Evolutionary conservation across 1,139 yeast species (phyloP).

Genomic region (Neolecta irregularis): DNA sequence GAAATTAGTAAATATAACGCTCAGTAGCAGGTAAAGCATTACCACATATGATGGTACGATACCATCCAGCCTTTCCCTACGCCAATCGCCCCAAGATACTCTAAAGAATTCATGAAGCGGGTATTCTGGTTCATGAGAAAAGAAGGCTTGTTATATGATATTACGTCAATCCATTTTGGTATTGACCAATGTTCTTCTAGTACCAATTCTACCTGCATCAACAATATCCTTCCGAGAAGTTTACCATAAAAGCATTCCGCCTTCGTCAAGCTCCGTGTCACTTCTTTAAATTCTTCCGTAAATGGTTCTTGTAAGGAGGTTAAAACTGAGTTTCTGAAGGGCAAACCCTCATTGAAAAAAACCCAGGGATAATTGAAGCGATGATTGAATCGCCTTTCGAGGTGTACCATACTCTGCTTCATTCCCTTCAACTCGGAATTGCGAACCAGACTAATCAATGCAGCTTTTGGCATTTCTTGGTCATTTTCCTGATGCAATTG

Average conservation of each 20-base stretch:
- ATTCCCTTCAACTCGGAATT: constrained; percentile 49
- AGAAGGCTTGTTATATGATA: constrained; percentile 35
- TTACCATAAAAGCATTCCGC: constrained; percentile 53
- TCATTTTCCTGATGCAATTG: too few relatives aligned
- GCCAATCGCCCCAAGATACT: constrained; percentile 30
- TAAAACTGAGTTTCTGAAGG: too few relatives aligned
- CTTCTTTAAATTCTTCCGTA: constrained; percentile 32
- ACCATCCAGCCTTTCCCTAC: constrained; percentile 52
- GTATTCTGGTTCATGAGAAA: too few relatives aligned
- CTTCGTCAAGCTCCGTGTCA: constrained; percentile 34
- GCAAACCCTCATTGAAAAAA: constrained; percentile 62
- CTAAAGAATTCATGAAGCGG: too few relatives aligned
- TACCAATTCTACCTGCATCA: too few relatives aligned
- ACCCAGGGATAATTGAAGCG: constrained; percentile 61
- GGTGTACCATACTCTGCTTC: constrained; percentile 42
- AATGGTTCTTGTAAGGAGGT: too few relatives aligned
- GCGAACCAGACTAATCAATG: constrained; percentile 59
- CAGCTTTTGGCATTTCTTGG: too few relatives aligned
- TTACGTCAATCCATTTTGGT: constrained; percentile 53
- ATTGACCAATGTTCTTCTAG: constrained; percentile 59
- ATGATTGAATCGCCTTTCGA: constrained; percentile 59
- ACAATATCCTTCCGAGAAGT: too few relatives aligned
- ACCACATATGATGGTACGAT: constrained; percentile 76
- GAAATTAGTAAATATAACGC: too few relatives aligned
- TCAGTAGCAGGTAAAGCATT: too few relatives aligned